Conservation (phyloP, 2,329 filamentous ascomycete species). For the Coniochaeta pulveracea region DNA sequence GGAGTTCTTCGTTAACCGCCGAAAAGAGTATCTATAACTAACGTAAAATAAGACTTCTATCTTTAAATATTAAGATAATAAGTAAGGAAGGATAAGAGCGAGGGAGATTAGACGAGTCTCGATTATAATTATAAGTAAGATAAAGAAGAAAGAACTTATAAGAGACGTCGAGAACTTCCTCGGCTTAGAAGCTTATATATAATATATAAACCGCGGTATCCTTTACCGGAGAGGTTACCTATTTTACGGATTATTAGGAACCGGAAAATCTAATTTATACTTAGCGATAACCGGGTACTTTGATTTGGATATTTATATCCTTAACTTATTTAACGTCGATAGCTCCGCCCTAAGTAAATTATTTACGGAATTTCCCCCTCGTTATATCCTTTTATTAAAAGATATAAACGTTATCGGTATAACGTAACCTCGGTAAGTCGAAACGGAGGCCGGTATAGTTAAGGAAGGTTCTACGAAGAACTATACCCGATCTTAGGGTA, state of each 20-base stretch:
- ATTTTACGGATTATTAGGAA: constrained; percentile 25
- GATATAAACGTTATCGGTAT: constrained; percentile 22
- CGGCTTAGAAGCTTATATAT: constrained; percentile 9
- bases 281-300: constrained; percentile 23
- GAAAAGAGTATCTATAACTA: background rate
- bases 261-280: constrained; percentile 25
- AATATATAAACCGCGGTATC: constrained; percentile 18
- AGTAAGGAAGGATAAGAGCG: background rate
- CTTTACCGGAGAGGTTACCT: constrained; percentile 24
- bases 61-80: background rate
- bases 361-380: constrained; percentile 19
- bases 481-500: constrained; percentile 2
- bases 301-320: constrained; percentile 22
- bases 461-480: constrained; percentile 4
- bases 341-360: constrained; percentile 18
- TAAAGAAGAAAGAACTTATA: background rate
- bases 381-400: constrained; percentile 27
- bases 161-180: background rate
- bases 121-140: background rate
- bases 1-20: background rate
- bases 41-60: background rate
- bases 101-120: background rate
- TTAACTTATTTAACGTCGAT: constrained; percentile 20
- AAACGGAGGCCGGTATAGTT: constrained; percentile 6
- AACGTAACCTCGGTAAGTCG: constrained; percentile 7